Evolutionary conservation across 2,329 filamentous ascomycete species (phyloP).

Genomic region (Penicillium sp.): DNA sequence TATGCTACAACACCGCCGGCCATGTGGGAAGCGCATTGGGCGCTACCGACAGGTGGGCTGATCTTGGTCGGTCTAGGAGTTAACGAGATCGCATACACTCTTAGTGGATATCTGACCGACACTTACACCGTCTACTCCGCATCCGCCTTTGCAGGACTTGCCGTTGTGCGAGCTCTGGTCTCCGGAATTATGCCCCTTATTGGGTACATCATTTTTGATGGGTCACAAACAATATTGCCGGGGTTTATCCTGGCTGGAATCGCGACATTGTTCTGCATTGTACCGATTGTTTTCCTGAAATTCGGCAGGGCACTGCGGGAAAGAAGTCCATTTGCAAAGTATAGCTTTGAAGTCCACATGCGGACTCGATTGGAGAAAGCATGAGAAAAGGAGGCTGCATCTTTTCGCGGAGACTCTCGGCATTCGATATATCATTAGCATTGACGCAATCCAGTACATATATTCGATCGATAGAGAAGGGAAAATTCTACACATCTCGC

Average conservation of each 20-base stretch:
- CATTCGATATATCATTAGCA: not conserved
- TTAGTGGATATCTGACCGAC: slow-evolving; percentile 20
- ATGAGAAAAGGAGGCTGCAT: not conserved
- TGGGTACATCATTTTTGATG: slow-evolving; percentile 12
- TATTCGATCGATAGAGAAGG: too few species aligned
- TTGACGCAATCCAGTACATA: not conserved
- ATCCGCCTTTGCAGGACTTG: slow-evolving; percentile 14
- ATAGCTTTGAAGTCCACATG: slow-evolving; percentile 6
- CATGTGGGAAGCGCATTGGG: not conserved
- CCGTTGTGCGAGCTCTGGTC: slow-evolving; percentile 8
- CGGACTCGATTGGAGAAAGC: not conserved
- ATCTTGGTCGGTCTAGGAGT: slow-evolving; percentile 16
- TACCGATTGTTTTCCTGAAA: slow-evolving; percentile 14
- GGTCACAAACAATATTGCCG: slow-evolving; percentile 1
- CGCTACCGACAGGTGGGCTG: slow-evolving; percentile 2
- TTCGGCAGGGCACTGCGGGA: slow-evolving; percentile 10
- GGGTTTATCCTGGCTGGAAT: slow-evolving; percentile 13
- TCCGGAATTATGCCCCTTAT: slow-evolving; percentile 13
- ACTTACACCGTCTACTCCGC: slow-evolving; percentile 20
- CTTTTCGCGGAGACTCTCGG: too few species aligned
- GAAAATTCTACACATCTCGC: too few species aligned
- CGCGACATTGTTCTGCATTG: slow-evolving; percentile 16
- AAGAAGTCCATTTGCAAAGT: slow-evolving; percentile 14
- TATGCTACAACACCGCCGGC: slow-evolving; percentile 3
- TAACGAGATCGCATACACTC: slow-evolving; percentile 15